Evolutionary conservation across 805 yeast species (phyloP).

Genomic region (Ogataea trehalophila): DNA sequence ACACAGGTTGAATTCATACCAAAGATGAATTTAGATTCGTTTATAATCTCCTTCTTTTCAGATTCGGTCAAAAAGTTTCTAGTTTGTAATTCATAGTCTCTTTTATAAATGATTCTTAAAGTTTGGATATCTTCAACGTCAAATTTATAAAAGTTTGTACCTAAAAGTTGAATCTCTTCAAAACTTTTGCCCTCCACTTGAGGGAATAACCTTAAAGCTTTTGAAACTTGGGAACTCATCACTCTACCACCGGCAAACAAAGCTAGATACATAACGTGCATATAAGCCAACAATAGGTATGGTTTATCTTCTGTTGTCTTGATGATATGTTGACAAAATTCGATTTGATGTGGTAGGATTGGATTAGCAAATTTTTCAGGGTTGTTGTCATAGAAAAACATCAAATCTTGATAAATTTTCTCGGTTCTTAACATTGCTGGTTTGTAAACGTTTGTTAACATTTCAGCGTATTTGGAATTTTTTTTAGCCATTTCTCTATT

Average conservation of each 20-base stretch:
- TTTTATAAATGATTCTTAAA: slow-evolving; percentile 62
- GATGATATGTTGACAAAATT: slow-evolving; percentile 56
- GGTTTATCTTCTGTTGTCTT: slow-evolving; percentile 57
- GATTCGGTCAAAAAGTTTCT: slow-evolving; percentile 64
- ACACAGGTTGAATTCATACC: slow-evolving; percentile 56
- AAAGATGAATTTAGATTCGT: slow-evolving; percentile 63
- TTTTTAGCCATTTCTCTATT: slow-evolving; percentile 38
- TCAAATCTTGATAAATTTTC: slow-evolving; percentile 54
- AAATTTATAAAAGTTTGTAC: slow-evolving; percentile 68
- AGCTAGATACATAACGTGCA: slow-evolving; percentile 82
- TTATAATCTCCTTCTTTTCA: slow-evolving; percentile 65
- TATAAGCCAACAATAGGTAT: slow-evolving; percentile 66
- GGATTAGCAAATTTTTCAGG: slow-evolving; percentile 53
- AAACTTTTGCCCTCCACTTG: slow-evolving; percentile 61
- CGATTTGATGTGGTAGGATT: slow-evolving; percentile 55
- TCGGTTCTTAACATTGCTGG: slow-evolving; percentile 64
- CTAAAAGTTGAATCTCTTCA: slow-evolving; percentile 54
- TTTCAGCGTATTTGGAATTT: slow-evolving; percentile 36
- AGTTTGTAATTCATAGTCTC: slow-evolving; percentile 73
- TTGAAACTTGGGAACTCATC: slow-evolving; percentile 60
- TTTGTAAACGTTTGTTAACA: slow-evolving; percentile 59
- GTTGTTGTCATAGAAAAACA: slow-evolving; percentile 59
- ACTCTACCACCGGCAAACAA: slow-evolving; percentile 83
- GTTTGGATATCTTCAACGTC: slow-evolving; percentile 60
- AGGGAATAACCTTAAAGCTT: slow-evolving; percentile 71